A percentile compares a stretch with the other conserved stretches of the same genome.
Evolutionary conservation across 2,329 filamentous ascomycete species (phyloP).

Genomic region (Tolypocladium ophioglossoides): DNA sequence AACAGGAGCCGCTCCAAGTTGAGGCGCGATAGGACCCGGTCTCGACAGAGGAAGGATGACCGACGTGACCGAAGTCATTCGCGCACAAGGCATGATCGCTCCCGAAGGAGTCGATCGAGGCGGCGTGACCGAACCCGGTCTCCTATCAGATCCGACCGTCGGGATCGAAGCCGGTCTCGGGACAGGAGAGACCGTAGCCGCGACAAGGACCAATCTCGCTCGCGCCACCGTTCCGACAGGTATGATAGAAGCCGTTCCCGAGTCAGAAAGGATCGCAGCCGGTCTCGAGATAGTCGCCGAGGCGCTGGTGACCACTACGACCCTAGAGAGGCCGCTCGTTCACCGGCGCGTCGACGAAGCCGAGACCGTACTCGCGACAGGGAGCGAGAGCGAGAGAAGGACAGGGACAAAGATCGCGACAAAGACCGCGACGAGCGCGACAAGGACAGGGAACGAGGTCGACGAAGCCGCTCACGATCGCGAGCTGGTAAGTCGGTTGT

Average conservation of each 20-base stretch:
- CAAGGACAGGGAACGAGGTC: slow-evolving; percentile 16
- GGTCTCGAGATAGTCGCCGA: slow-evolving; percentile 11
- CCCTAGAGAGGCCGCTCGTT: slow-evolving; percentile 9
- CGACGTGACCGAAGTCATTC: slow-evolving; percentile 22
- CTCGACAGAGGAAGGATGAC: slow-evolving; percentile 23
- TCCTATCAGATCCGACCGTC: slow-evolving; percentile 16
- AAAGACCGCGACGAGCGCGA: slow-evolving; percentile 14
- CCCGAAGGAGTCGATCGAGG: slow-evolving; percentile 23
- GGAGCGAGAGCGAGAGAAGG: slow-evolving; percentile 12
- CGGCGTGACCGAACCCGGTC: slow-evolving; percentile 28
- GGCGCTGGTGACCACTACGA: slow-evolving; percentile 11
- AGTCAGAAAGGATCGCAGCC: slow-evolving; percentile 8
- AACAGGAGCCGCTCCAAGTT: slow-evolving; percentile 24
- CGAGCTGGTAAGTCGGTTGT: slow-evolving; percentile 23
- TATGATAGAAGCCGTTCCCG: slow-evolving; percentile 22
- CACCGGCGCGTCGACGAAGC: slow-evolving; percentile 14
- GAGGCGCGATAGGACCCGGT: slow-evolving; percentile 28
- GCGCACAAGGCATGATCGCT: slow-evolving; percentile 19
- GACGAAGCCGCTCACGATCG: slow-evolving; percentile 34
- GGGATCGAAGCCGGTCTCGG: slow-evolving; percentile 19
- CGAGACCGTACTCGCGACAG: slow-evolving; percentile 14
- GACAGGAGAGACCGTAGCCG: slow-evolving; percentile 8
- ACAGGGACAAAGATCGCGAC: slow-evolving; percentile 12
- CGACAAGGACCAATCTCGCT: slow-evolving; percentile 16
- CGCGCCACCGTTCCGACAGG: slow-evolving; percentile 15